Conservation (phyloP, 805 yeast genomes). For the Sugiyamaella lignohabitans region DNA sequence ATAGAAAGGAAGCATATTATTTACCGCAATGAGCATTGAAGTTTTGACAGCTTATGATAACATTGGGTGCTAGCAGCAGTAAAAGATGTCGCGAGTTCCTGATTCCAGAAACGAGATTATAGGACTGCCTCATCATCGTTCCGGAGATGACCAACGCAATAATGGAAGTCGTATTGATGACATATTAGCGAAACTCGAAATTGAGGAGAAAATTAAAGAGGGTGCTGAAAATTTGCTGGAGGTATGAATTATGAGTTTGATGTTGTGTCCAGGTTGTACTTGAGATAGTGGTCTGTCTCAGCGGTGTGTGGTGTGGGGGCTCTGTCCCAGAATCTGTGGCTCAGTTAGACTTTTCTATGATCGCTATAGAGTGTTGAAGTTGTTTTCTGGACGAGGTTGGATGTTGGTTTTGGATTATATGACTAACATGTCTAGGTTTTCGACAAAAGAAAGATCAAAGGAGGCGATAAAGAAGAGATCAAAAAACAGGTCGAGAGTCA, state of each 20-base stretch:
- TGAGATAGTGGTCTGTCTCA: too few relatives aligned
- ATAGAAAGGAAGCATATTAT: too few relatives aligned
- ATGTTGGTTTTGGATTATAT: too few relatives aligned
- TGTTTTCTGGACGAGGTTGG: too few relatives aligned
- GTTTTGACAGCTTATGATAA: too few relatives aligned
- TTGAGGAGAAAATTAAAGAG: constrained; percentile 33
- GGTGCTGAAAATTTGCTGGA: constrained; percentile 34
- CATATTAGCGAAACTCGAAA: constrained; percentile 30
- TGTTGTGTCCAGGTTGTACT: background rate
- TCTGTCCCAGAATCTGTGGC: too few relatives aligned
- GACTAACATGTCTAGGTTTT: constrained; percentile 10
- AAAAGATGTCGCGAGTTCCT: constrained; percentile 9
- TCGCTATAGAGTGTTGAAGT: too few relatives aligned
- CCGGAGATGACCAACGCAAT: background rate
- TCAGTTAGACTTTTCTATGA: too few relatives aligned
- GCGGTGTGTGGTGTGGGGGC: too few relatives aligned
- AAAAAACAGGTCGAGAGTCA: constrained; percentile 24
- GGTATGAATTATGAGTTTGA: constrained; percentile 18
- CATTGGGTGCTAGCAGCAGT: too few relatives aligned
- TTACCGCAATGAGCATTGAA: too few relatives aligned
- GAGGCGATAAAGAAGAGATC: constrained; percentile 16
- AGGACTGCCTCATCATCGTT: constrained; percentile 17
- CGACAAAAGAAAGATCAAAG: constrained; percentile 19
- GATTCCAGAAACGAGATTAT: constrained; percentile 2
- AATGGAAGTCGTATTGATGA: constrained; percentile 12